These are phyloP conservation scores for Aspergillus hortae DNA, from an alignment of 2,329 filamentous ascomycete species.

Conservation along the genomic window DNA sequence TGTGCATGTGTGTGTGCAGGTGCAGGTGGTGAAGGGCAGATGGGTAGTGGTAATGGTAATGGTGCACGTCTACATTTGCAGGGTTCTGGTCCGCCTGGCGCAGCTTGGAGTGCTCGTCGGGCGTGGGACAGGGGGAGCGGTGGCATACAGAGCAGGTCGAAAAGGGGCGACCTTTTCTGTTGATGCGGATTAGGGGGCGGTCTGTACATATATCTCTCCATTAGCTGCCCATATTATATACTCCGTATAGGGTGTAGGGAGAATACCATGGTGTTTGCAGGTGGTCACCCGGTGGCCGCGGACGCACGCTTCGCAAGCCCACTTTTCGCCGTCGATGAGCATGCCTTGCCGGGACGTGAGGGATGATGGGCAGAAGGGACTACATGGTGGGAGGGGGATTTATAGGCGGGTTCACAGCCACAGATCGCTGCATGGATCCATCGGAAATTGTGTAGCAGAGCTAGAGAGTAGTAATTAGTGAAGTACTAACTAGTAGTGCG, in stretches of 20 bases:
- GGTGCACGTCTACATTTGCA: constrained; percentile 13
- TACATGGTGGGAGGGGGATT: constrained; percentile 12
- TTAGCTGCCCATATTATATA: no score
- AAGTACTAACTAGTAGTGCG: no score
- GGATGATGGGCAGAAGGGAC: constrained; percentile 2
- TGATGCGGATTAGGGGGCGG: constrained; percentile 86
- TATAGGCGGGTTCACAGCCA: constrained; percentile 3
- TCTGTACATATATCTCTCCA: constrained; percentile 50
- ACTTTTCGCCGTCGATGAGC: constrained; percentile 93
- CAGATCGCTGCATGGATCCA: constrained; percentile 14
- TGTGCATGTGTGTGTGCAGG: neutral
- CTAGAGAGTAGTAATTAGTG: no score
- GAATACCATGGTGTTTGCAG: constrained; percentile 79
- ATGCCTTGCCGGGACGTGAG: constrained; percentile 44
- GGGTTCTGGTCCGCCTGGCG: constrained; percentile 28
- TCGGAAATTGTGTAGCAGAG: no score
- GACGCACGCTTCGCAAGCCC: constrained; percentile 93
- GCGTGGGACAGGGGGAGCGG: constrained; percentile 81
- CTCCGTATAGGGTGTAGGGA: no score
- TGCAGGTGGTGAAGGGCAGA: neutral
- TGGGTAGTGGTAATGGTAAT: neutral
- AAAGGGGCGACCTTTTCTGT: constrained; percentile 93
- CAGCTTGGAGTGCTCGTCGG: constrained; percentile 76
- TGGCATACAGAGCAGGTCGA: constrained; percentile 92
- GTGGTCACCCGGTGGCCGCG: constrained; percentile 95